phyloP scores from a whole-genome alignment of 2,329 filamentous ascomycete species.

The Calonectria crousiana region DNA sequence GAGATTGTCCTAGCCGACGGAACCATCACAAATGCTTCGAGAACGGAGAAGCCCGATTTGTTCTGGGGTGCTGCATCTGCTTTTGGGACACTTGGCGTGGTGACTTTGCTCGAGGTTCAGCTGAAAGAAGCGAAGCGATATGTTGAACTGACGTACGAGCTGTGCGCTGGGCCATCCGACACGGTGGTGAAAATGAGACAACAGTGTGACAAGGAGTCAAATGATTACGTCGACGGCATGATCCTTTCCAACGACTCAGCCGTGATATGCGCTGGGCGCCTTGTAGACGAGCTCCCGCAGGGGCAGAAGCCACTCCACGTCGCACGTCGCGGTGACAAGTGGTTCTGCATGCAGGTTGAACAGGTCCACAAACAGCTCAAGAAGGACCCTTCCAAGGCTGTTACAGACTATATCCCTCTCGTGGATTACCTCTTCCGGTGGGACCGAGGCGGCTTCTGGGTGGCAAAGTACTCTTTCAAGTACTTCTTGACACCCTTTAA shows the following conservation, averaged over 20 bases:
- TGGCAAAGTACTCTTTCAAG: conserved; percentile 70
- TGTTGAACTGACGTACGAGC: conserved; percentile 70
- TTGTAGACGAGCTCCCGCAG: conserved; percentile 61
- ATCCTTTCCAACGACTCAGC: conserved; percentile 68
- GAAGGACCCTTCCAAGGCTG: conserved; percentile 34
- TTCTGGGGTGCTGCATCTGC: conserved; percentile 75
- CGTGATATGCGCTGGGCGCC: conserved; percentile 71
- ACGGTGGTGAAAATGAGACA: conserved; percentile 59
- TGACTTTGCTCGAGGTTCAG: conserved; percentile 72
- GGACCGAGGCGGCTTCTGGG: conserved; percentile 78
- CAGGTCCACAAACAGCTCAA: conserved; percentile 49
- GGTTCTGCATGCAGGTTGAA: conserved; percentile 79
- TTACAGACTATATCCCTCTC: conserved; percentile 69
- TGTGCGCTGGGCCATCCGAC: conserved; percentile 54
- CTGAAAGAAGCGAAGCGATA: conserved; percentile 66
- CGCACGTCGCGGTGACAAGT: conserved; percentile 71
- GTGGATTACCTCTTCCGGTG: conserved; percentile 79
- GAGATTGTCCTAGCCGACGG: conserved; percentile 76
- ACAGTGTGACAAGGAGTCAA: conserved; percentile 51
- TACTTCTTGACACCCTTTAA: conserved; percentile 78
- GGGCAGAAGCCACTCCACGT: conserved; percentile 58
- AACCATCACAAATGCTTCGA: conserved; percentile 65
- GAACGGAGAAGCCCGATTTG: conserved; percentile 67
- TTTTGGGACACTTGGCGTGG: conserved; percentile 75
- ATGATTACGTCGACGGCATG: conserved; percentile 79